phyloP scores from a whole-genome alignment of 208 protist genomes.

The Leishmania guyanensis region DNA sequence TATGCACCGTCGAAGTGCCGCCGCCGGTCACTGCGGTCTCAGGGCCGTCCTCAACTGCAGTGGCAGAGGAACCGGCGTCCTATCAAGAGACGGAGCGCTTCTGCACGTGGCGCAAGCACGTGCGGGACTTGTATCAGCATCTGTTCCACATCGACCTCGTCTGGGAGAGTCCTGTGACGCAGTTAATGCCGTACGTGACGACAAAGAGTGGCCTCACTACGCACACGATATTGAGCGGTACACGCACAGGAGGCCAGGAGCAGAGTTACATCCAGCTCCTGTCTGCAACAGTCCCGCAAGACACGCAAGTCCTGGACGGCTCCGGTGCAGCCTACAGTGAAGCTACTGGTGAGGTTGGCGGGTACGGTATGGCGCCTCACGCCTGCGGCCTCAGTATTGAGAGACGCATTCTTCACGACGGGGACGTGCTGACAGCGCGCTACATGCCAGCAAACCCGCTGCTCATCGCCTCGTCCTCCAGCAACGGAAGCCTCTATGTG shows the following conservation, averaged over 20 bases:
- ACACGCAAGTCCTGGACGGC: conserved; percentile 47
- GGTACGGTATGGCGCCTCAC: conserved; percentile 85
- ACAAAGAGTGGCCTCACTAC: conserved; percentile 56
- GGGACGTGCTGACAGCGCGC: conserved; percentile 79
- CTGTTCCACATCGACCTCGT: conserved; percentile 89
- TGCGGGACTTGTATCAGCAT: conserved; percentile 84
- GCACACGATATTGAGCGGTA: conserved; percentile 77
- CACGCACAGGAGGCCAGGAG: conserved; percentile 80
- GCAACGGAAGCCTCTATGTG: conserved; percentile 81
- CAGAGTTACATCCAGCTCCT: conserved; percentile 88
- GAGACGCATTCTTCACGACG: conserved; percentile 86
- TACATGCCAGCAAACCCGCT: conserved; percentile 90
- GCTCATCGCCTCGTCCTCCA: conserved; percentile 75
- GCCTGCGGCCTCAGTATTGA: conserved; percentile 68
- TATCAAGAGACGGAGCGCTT: conserved; percentile 83
- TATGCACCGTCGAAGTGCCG: conserved; percentile 6
- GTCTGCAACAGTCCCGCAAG: conserved; percentile 57
- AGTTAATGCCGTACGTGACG: conserved; percentile 86
- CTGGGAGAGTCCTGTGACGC: conserved; percentile 79
- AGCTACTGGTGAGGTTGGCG: conserved; percentile 89
- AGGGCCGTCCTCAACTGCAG: conserved; percentile 11
- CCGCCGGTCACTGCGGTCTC: conserved; percentile 13
- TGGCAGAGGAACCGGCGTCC: conserved; percentile 16
- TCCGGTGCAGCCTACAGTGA: conserved; percentile 65
- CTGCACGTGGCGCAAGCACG: conserved; percentile 90